Evolutionary conservation across 2,329 filamentous ascomycete genomes (phyloP), one percentile per base, ranked within the genome.

Genomic region (Cladosporium velox): DNA sequence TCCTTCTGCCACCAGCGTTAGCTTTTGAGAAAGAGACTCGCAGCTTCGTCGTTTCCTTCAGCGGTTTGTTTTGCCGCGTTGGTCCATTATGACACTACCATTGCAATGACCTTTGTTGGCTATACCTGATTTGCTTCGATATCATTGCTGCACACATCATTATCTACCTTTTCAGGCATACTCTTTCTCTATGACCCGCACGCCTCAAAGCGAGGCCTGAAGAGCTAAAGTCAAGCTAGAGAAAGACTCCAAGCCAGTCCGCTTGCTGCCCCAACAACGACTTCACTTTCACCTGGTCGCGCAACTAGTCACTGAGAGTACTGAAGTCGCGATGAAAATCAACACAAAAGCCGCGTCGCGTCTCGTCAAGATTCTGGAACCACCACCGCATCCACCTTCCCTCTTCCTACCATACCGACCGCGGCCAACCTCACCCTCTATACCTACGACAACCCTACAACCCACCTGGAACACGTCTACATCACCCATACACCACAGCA

Each of bases 361-460:
- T 34, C 28, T 32, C 52, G 26, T 30, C 52, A 12, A 14, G 32
- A 55, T 30, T n/a, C 26, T 47, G 18, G 15, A 34, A 34, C 10
- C 52, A 55, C 52, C 52, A 55, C 26, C 52, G 52, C 15, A 55
- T 47, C 41, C 41, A 21, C 41, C n/a, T 21, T 47, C n/a, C 41
- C 10, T 47, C 41, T 24, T 24, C n/a, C n/a, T 21, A 24, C n/a
- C 41, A 21, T 47, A 47, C 41, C 41, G 41, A 47, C n/a, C n/a
- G 41, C n/a, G 41, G n/a, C n/a, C 41, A 47, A 47, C 7, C 41
- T 47, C 41, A 47, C 41, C 41, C 10, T 21, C n/a, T 21, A 21
- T 24, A 47, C 41, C n/a, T 47, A 21, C 41, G n/a, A n/a, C 41
- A 21, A 11, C n/a, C n/a, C 41, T 21, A 21, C n/a, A 47, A 10